Base-by-base conservation (phyloP, 768 basidiomycete species). In the Agaricus blazei region DNA sequence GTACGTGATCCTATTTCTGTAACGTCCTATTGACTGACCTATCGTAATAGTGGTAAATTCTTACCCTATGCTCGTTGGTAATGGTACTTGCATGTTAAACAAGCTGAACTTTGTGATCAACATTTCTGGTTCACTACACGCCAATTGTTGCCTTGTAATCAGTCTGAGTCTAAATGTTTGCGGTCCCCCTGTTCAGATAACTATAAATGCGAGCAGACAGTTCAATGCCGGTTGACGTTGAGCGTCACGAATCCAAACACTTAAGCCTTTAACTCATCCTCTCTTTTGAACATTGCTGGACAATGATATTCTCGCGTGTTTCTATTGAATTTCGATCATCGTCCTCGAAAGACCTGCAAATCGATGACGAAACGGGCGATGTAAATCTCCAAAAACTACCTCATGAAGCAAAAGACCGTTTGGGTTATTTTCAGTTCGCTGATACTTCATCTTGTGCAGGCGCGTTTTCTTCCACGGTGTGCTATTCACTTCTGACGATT, bases 61-160 rank as follows among this genome's bases (percentile, higher is more conserved):
- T 72, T 90, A 60, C 82, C 87, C 4, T 90, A 90, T 64, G 74
- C 81, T 19, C 82, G 75, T 63, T 89, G 87, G 87, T 88, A 71
- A 28, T 12, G 28, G 43, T 34, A 9, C 29, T 44, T 3, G 6
- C 19, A 43, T 41, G 6, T 12, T 14, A 7, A 41, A 40, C 23
- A 8, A 31, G 14, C 23, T 43, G n/a, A 40, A 31, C 11, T 14
- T 14, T 42, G 37, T 41, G 28, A n/a, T 31, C 19, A 14, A 14
- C 14, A 7, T 29, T 8, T 47, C 9, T n/a, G 15, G 27, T 15
- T 47, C 8, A 9, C 8, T 29, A 27, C 29, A 6, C 14, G 45
- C 15, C 8, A 27, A 15, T 3, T 11, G 4, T 9, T 54, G 45
- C 6, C n/a, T 34, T 23, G 37, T 29, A 37, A 6, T 19, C 31